phyloP scores from a whole-genome alignment of 495 filamentous ascomycete genomes.

The Parachaetomium inaequale region DNA sequence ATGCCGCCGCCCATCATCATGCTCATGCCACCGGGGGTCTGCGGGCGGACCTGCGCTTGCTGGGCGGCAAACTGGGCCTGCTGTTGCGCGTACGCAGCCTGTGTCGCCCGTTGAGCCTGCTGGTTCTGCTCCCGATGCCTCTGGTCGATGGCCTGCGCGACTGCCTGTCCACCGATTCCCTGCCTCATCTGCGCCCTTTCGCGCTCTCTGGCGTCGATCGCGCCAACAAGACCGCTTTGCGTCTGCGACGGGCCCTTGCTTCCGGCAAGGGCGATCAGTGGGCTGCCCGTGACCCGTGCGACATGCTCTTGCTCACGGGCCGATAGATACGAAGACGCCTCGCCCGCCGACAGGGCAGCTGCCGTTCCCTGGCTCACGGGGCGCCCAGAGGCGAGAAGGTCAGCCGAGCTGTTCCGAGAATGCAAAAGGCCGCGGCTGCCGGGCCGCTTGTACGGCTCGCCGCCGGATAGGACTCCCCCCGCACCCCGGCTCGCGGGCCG shows the following conservation, averaged over 20 bases:
- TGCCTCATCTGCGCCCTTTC: constrained; percentile 71
- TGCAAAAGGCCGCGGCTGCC: constrained; percentile 32
- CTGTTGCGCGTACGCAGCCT: constrained; percentile 35
- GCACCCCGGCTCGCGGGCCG: constrained; percentile 3
- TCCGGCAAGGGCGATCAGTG: constrained; percentile 70
- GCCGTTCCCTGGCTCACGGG: constrained; percentile 34
- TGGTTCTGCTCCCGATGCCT: constrained; percentile 59
- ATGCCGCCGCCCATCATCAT: constrained; percentile 7
- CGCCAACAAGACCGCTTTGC: constrained; percentile 63
- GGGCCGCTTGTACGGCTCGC: constrained; percentile 22
- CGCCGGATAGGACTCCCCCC: background rate
- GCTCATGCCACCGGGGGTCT: constrained; percentile 6
- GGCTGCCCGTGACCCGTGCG: constrained; percentile 77
- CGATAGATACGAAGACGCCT: constrained; percentile 66
- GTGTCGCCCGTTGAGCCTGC: constrained; percentile 35
- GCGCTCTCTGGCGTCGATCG: constrained; percentile 70
- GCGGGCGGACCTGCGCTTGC: constrained; percentile 18
- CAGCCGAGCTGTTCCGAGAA: constrained; percentile 44
- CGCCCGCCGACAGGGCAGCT: constrained; percentile 39
- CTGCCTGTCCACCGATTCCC: constrained; percentile 66
- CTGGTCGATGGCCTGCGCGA: constrained; percentile 75
- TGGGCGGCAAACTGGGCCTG: constrained; percentile 32
- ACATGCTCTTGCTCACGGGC: constrained; percentile 95
- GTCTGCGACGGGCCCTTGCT: constrained; percentile 49
- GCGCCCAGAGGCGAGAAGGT: constrained; percentile 33